Evolutionary conservation across 345 rosid species (phyloP).

Genomic region (Populus alba): DNA sequence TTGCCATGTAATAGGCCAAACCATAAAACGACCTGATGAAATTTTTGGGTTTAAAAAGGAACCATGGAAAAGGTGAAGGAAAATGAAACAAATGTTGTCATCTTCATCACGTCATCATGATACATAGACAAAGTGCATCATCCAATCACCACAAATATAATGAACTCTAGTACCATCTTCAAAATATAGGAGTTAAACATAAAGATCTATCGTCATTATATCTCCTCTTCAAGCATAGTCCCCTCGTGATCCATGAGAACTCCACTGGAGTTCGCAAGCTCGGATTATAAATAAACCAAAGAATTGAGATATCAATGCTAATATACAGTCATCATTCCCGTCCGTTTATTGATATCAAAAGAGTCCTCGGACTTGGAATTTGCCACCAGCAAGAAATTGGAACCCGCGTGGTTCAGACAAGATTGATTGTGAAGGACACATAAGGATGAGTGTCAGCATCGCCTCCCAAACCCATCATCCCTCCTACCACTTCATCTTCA

Average conservation of each 20-base stretch:
- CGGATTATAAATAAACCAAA: constrained; percentile 32
- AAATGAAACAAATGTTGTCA: no score
- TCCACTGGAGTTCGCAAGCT: constrained; percentile 13
- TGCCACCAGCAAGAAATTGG: constrained; percentile 1
- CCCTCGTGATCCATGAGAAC: not conserved
- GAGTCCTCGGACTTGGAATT: constrained; percentile 17
- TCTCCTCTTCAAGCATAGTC: constrained; percentile 13
- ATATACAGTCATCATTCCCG: constrained; percentile 32
- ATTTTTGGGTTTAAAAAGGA: no score
- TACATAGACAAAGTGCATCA: not conserved
- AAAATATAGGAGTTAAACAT: not conserved
- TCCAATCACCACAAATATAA: not conserved
- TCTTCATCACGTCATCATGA: not conserved
- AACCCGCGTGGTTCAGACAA: constrained; percentile 40
- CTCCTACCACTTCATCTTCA: constrained; percentile 76
- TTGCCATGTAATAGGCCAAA: no score
- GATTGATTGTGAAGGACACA: constrained; percentile 91
- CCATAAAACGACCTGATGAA: no score
- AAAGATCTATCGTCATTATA: constrained; percentile 12
- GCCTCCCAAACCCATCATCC: constrained; percentile 74
- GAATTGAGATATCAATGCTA: constrained; percentile 33
- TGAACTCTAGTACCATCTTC: not conserved
- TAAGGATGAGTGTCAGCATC: constrained; percentile 78
- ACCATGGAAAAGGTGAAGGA: no score
- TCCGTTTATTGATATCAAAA: constrained; percentile 29